Evolutionary conservation across 2,329 filamentous ascomycete species (phyloP).

Genomic region (Phialophora chinensis): DNA sequence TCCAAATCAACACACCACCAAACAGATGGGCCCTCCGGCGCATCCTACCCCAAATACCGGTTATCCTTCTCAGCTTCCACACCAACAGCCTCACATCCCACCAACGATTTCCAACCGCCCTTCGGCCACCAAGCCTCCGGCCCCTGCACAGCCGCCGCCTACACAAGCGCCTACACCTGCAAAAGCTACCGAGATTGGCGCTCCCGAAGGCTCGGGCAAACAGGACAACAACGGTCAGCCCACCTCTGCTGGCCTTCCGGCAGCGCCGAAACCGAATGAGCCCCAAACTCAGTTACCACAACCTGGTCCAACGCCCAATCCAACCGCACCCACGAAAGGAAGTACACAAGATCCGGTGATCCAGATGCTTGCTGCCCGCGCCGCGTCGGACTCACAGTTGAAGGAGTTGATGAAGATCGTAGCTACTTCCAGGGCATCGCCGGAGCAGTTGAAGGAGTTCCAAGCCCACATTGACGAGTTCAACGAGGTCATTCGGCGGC

Average conservation of each 20-base stretch:
- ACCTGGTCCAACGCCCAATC: conserved; percentile 23
- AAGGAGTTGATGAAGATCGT: conserved; percentile 60
- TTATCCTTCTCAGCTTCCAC: conserved; percentile 50
- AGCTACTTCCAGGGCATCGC: conserved; percentile 56
- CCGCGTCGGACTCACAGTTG: conserved; percentile 55
- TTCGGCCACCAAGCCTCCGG: conserved; percentile 17
- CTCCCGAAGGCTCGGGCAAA: not conserved
- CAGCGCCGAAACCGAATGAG: conserved; percentile 37
- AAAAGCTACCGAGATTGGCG: not conserved
- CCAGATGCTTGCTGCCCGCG: conserved; percentile 59
- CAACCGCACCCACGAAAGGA: conserved; percentile 48
- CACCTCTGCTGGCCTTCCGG: not conserved
- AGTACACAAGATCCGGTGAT: conserved; percentile 58
- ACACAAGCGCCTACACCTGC: not conserved
- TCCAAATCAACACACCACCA: conserved; percentile 35
- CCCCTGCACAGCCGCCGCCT: not conserved
- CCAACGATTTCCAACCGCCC: conserved; percentile 34
- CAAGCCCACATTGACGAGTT: conserved; percentile 59
- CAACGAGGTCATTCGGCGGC: conserved; percentile 56
- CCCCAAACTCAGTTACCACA: conserved; percentile 9
- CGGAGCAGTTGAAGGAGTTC: conserved; percentile 56
- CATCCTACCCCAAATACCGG: conserved; percentile 38
- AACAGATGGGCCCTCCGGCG: conserved; percentile 27
- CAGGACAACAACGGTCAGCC: not conserved
- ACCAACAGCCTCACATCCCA: conserved; percentile 42